phyloP scores from a whole-genome alignment of 768 basidiomycete genomes.

The Leccinum uliginosum region DNA sequence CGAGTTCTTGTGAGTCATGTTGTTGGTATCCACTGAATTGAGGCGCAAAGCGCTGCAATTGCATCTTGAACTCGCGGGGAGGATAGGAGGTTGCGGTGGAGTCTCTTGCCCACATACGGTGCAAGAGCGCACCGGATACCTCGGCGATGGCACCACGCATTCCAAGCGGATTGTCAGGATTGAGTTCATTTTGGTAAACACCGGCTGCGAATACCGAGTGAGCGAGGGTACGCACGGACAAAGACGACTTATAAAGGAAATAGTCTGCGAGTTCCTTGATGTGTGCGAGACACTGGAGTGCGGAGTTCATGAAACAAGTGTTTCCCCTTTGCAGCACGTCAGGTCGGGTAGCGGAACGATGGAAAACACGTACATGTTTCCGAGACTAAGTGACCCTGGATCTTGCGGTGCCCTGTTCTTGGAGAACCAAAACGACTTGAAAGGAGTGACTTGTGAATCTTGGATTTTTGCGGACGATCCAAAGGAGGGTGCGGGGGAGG shows the following conservation, averaged over 20 bases:
- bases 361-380: conserved; percentile 68
- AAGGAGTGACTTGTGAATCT: conserved; percentile 24
- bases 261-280: conserved; percentile 87
- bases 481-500: conserved; percentile 18
- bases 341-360: conserved; percentile 6
- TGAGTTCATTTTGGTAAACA: conserved; percentile 81
- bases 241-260: conserved; percentile 64
- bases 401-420: conserved; percentile 41
- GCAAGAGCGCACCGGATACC: conserved; percentile 82
- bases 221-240: background rate
- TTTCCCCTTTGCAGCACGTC: conserved; percentile 61
- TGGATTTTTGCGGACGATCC: conserved; percentile 22
- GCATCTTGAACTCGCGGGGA: conserved; percentile 91
- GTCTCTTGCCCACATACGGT: conserved; percentile 73
- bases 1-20: conserved; percentile 96
- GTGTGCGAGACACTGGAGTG: conserved; percentile 93
- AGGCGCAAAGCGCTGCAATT: conserved; percentile 87
- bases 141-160: conserved; percentile 96
- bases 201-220: conserved; percentile 45
- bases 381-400: conserved; percentile 81
- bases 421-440: conserved; percentile 32
- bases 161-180: conserved; percentile 90
- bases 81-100: conserved; percentile 62
- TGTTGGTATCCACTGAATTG: conserved; percentile 98
- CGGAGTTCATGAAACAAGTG: conserved; percentile 99